Base-by-base conservation (phyloP, 352 stramenopile species). In the Phytophthora cactorum region DNA sequence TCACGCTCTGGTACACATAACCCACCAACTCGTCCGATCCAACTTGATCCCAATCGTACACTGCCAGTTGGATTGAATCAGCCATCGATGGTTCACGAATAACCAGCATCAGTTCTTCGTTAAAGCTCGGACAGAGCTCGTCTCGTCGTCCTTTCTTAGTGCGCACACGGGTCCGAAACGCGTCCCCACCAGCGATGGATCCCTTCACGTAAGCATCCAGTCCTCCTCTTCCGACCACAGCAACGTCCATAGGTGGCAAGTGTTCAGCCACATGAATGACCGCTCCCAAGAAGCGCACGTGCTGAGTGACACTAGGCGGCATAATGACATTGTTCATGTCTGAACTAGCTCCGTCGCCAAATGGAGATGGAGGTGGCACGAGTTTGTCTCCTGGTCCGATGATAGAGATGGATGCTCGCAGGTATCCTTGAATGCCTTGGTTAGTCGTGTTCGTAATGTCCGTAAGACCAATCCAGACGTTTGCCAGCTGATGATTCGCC, bases 391-490 rank as follows among this genome's bases (percentile, higher is more conserved):
- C 88, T 17, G 91, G 91, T 28, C 92, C 92, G 59, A 97, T 77
- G 28, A 98, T 90, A 1, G 88, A 87, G 52, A 98, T 86, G 0
- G 86, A 96, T 0, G 93, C 81, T 58, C 92, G 91, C 17, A 97
- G 67, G 46, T 97, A 98, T 25, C 93, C 93, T 67, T 98, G 93
- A 22, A 97, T 88, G 2, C 92, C 90, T 60, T 91, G 74, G 63
- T 97, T 95, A 29, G 82, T 74, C 1, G 83, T 89, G 59, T 89
- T 91, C 12, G 79, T 68, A 25, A 88, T 90, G 63, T 98, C 91
- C 14, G 95, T 94, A 7, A 98, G 63, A 45, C 88, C 89, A 32
- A 98, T 88, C 93, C 93, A 98, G 36, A 95, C 82, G 46, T 96
- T 93, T 28, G 92, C 84, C 15, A 97, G 74, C 61, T 97, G 88